Percentiles rank a stretch among this genome's conserved stretches.
Evolutionary conservation across 768 basidiomycete species (phyloP).

Genomic region (Gloeostereum incarnatum): DNA sequence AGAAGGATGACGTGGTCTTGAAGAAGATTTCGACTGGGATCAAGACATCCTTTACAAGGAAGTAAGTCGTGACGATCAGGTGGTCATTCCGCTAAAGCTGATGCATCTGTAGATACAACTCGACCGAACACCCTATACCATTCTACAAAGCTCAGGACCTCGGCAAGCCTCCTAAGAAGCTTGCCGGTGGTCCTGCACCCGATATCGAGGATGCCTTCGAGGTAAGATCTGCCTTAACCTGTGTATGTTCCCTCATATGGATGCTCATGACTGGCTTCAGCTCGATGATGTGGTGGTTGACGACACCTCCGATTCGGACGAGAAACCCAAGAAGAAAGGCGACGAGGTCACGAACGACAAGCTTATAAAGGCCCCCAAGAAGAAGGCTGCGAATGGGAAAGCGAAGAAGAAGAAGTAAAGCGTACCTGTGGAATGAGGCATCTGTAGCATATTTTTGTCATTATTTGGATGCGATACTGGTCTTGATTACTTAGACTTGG

Average conservation of each 20-base stretch:
- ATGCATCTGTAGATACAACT: constrained; percentile 62
- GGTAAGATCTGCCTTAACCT: constrained; percentile 28
- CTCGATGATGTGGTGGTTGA: constrained; percentile 33
- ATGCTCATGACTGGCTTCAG: constrained; percentile 14
- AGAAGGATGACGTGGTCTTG: constrained; percentile 62
- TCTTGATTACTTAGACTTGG: too few species aligned
- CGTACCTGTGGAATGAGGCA: too few species aligned
- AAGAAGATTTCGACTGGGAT: constrained; percentile 79
- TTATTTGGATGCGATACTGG: too few species aligned
- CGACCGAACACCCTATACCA: constrained; percentile 83
- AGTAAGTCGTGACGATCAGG: constrained; percentile 34
- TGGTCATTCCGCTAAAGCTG: background rate
- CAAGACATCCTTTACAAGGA: constrained; percentile 80
- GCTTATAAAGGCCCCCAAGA: constrained; percentile 29
- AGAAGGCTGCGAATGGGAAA: constrained; percentile 22
- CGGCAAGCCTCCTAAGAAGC: constrained; percentile 73
- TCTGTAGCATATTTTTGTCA: too few species aligned
- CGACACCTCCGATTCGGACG: constrained; percentile 44
- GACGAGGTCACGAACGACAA: constrained; percentile 25
- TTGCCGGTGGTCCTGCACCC: constrained; percentile 65
- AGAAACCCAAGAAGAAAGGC: constrained; percentile 20
- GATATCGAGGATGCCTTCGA: constrained; percentile 92
- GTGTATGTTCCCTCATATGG: background rate
- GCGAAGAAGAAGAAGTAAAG: constrained; percentile 8
- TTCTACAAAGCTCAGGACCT: constrained; percentile 86